Percentiles rank a stretch among this genome's conserved stretches.
phyloP scores from a whole-genome alignment of 169 alveolate genomes.

The Babesia ovata region DNA sequence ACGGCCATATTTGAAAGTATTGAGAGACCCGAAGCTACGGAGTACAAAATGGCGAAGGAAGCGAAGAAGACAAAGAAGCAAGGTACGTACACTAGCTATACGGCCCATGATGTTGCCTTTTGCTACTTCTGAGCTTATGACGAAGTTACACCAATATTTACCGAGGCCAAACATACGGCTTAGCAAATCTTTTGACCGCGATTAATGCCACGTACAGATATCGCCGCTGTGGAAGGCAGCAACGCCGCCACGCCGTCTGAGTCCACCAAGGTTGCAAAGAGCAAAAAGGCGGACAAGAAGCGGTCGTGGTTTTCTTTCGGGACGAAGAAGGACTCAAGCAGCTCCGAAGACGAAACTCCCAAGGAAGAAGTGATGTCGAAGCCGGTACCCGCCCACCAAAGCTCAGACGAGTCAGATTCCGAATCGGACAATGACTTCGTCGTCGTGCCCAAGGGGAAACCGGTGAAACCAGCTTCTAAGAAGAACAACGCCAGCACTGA shows the following conservation, averaged over 20 bases:
- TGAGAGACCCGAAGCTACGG: background rate
- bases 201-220: background rate
- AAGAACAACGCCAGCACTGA: background rate
- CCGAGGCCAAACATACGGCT: conserved; percentile 22
- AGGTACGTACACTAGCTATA: conserved; percentile 16
- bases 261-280: conserved; percentile 19
- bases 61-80: conserved; percentile 23
- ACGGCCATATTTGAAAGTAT: background rate
- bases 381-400: background rate
- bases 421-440: conserved; percentile 47
- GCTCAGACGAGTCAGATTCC: conserved; percentile 16
- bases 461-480: conserved; percentile 6
- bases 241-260: background rate
- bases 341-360: conserved; percentile 16
- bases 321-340: conserved; percentile 13
- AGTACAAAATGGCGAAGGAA: conserved; percentile 22
- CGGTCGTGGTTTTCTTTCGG: conserved; percentile 41
- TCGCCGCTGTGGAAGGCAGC: conserved; percentile 23
- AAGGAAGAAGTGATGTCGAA: background rate
- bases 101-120: conserved; percentile 26
- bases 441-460: conserved; percentile 6
- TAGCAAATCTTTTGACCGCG: background rate
- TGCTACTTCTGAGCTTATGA: conserved; percentile 39
- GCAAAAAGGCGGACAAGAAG: conserved; percentile 30
- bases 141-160: conserved; percentile 20